A percentile compares a stretch with the other conserved stretches of the same genome.
phyloP scores from a whole-genome alignment of 2,329 filamentous ascomycete species.

The Chrysoporthe austroafricana region DNA sequence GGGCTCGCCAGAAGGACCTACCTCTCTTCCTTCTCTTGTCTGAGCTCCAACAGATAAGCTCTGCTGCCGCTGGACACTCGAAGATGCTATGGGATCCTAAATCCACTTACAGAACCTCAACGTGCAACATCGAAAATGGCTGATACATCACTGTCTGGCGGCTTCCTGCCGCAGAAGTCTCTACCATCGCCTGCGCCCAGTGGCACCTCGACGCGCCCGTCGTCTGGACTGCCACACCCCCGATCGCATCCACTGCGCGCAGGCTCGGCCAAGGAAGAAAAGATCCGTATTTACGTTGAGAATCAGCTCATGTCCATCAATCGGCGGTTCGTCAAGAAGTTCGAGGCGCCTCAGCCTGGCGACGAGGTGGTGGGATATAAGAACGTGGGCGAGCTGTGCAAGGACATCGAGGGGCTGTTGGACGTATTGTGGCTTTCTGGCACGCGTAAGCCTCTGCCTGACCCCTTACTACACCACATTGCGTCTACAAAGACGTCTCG shows the following conservation, averaged over 20 bases:
- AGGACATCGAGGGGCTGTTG: constrained; percentile 73
- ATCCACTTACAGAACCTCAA: not conserved
- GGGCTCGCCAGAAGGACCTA: not conserved
- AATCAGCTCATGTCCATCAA: constrained; percentile 56
- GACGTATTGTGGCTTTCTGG: constrained; percentile 86
- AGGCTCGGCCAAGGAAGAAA: constrained; percentile 63
- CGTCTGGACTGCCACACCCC: constrained; percentile 57
- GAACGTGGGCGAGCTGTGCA: constrained; percentile 70
- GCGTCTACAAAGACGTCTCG: not conserved
- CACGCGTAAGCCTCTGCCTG: constrained; percentile 66
- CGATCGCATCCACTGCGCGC: constrained; percentile 55
- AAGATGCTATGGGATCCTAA: constrained; percentile 23
- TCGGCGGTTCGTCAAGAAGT: constrained; percentile 65
- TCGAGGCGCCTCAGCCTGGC: constrained; percentile 47
- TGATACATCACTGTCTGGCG: constrained; percentile 42
- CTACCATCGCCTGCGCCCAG: constrained; percentile 61
- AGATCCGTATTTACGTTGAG: constrained; percentile 61
- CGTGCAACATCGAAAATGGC: constrained; percentile 33
- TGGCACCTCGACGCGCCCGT: constrained; percentile 45
- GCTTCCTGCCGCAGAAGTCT: constrained; percentile 52
- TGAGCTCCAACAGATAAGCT: too few relatives aligned
- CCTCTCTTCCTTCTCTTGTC: not conserved
- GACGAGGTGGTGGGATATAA: constrained; percentile 58
- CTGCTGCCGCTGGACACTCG: not conserved
- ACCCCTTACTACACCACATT: too few relatives aligned